These are phyloP conservation scores for Haplosporangium sp. DNA, from an alignment of 371 early-diverging fungal genomes.

Conservation along the genomic window DNA sequence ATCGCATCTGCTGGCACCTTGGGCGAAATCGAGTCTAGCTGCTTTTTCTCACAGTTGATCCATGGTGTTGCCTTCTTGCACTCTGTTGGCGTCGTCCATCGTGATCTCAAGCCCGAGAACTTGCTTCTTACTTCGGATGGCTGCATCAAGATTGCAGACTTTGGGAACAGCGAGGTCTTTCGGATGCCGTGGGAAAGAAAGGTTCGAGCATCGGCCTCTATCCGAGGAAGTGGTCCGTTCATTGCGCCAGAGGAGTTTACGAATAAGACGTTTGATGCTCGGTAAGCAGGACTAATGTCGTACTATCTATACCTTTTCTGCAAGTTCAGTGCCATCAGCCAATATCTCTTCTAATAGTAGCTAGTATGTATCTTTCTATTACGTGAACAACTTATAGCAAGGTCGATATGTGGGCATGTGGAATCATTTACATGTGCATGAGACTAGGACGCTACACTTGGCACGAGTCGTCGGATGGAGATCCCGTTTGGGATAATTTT, in stretches of 20 bases:
- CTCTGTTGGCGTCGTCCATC: constrained; percentile 77
- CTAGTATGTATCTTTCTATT: not conserved
- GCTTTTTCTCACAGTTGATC: constrained; percentile 74
- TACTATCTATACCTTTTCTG: too few relatives aligned
- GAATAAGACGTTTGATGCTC: constrained; percentile 63
- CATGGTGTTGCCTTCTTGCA: constrained; percentile 74
- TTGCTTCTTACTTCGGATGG: constrained; percentile 79
- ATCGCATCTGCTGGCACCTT: constrained; percentile 60
- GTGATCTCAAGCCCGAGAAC: constrained; percentile 86
- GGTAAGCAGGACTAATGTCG: too few relatives aligned
- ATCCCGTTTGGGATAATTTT: constrained; percentile 60
- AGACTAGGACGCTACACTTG: constrained; percentile 68
- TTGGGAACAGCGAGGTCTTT: constrained; percentile 76
- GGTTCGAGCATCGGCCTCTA: constrained; percentile 66
- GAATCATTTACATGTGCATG: constrained; percentile 72
- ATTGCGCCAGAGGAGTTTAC: constrained; percentile 78
- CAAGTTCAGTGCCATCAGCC: not conserved
- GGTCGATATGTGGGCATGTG: constrained; percentile 72
- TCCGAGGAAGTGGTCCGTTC: constrained; percentile 79
- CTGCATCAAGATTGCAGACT: constrained; percentile 90
- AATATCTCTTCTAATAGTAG: too few relatives aligned
- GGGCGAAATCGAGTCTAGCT: constrained; percentile 59
- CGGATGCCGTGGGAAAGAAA: constrained; percentile 59
- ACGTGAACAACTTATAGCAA: constrained; percentile 44
- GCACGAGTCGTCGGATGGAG: constrained; percentile 64